Evolutionary conservation across 2,329 filamentous ascomycete genomes (phyloP).

Genomic region (Boeremia lycopersici): DNA sequence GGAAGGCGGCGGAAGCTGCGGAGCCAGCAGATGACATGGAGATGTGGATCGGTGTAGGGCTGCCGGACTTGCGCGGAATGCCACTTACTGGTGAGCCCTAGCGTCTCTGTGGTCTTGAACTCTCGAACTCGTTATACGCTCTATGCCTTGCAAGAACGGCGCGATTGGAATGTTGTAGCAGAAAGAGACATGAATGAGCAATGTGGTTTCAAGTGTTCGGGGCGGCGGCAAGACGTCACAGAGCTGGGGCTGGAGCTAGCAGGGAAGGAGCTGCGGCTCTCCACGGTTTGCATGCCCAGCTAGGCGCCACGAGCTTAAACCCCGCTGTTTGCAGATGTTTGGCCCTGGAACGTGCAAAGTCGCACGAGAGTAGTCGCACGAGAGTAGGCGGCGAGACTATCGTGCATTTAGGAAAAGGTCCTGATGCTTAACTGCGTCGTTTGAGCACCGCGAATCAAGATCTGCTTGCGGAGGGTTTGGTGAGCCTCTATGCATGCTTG

Average conservation of each 20-base stretch:
- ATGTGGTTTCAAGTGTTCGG: slow-evolving; percentile 8
- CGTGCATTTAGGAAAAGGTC: too few relatives aligned
- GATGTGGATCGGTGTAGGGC: slow-evolving; percentile 10
- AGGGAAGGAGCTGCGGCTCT: slow-evolving; percentile 12
- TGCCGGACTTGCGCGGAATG: slow-evolving; percentile 14
- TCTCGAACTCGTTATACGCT: slow-evolving; percentile 44
- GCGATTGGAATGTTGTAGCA: not conserved
- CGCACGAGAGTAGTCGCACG: not conserved
- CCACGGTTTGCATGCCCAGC: slow-evolving; percentile 1
- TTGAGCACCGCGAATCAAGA: too few relatives aligned
- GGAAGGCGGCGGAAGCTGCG: slow-evolving; percentile 12
- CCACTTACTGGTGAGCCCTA: slow-evolving; percentile 12
- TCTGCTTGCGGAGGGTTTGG: too few relatives aligned
- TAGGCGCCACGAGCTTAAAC: not conserved
- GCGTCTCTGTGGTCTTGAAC: not conserved
- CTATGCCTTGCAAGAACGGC: slow-evolving; percentile 34
- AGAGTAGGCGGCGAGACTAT: not conserved
- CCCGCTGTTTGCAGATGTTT: not conserved
- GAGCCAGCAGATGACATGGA: slow-evolving; percentile 13
- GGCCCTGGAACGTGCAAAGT: not conserved
- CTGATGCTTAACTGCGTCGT: too few relatives aligned
- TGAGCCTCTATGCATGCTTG: too few relatives aligned
- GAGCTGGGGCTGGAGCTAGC: slow-evolving; percentile 16
- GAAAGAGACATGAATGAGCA: slow-evolving; percentile 1
- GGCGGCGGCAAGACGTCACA: slow-evolving; percentile 14